Evolutionary conservation across 352 stramenopile species (phyloP), one percentile per base, ranked within the genome.

Genomic region (Globisporangium iwayamae): DNA sequence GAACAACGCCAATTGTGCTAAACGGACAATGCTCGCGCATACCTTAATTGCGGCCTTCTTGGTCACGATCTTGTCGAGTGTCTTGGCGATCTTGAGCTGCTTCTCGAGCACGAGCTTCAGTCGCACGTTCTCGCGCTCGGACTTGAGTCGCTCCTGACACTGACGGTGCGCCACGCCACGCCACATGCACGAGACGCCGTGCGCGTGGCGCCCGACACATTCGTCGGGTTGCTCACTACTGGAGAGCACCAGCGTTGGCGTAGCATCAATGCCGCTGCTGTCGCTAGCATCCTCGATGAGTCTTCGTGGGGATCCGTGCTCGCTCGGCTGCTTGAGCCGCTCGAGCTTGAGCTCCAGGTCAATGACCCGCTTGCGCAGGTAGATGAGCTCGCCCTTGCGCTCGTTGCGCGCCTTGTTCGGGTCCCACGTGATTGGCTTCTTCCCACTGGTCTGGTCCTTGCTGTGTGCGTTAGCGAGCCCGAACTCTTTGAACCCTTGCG

Each of bases 101-200:
- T 70, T 72, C 55, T 84, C 78, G 7, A 87, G 65, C 30, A 81
- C 74, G 0, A 74, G 62, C 53, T 47, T 47, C 2, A 47, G 41
- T 1, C 77, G 69, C 18, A 76, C 69, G 58, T 88, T 90, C 63
- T 90, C 81, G 25, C 75, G 60, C 59, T 88, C 76, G 2, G 75
- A 64, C 54, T 88, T 79, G 25, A 79, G 65, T 59, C 73, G 67
- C 61, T 84, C 54, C 13, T 64, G 47, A 32, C 38, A 55, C 25
- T 71, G 64, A 32, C 53, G 46, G 14, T 32, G 45, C 34, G 65
- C 65, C 7, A 67, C 65, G 9, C 65, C 61, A 8, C 69, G 38
- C 66, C 66, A 69, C 25, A 68, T 47, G 62, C 34, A 28, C 14
- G 11, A 36, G 32, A 28, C 10, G 13, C 10, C 28, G 11, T 39